Evolutionary conservation across 768 basidiomycete species (phyloP), one percentile per base, ranked within the genome.

Genomic region (Mycena latifolia): DNA sequence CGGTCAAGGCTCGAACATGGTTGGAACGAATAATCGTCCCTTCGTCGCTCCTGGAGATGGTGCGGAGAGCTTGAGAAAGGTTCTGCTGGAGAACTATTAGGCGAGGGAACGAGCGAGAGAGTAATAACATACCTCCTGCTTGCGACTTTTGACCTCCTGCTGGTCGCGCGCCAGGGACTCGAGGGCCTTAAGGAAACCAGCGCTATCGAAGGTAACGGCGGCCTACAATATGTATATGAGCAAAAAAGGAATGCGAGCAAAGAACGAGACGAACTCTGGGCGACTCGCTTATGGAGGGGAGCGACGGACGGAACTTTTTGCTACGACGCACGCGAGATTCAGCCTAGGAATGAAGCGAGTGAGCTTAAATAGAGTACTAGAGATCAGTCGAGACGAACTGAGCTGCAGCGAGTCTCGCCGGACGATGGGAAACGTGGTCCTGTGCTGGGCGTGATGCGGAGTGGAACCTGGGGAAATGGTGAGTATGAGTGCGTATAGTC

Each of bases 101-200:
- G 20, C 41, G 20, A 43, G 41, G 41, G 18, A 22, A n/a, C 7
- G 41, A 43, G 7, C 20, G 41, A 20, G 20, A 2, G 20, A 22
- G 37, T 39, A 43, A 6, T 6, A 43, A 20, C 41, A 43, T 43
- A 43, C 41, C 41, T 20, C 41, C n/a, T 20, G 18, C 5, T 43
- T 12, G 24, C 20, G 46, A 14, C 8, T 45, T 28, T 53, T n/a
- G n/a, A 31, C 51, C 17, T 53, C n/a, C 20, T 15, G 29, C 17
- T 53, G 51, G 5, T 35, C 51, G 51, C 51, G 33, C 4, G 51
- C 51, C 31, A 53, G 51, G 7, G 51, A n/a, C 33, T 53, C 33
- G 20, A 53, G 28, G 31, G 29, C 51, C n/a, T 53, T 20, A 31
- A 35, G 51, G 51, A 35, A 53, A n/a, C 31, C 51, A 25, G 31